These are phyloP conservation scores for Berkeleyomyces basicola DNA, from an alignment of 2,329 filamentous ascomycete genomes.

Conservation along the genomic window DNA sequence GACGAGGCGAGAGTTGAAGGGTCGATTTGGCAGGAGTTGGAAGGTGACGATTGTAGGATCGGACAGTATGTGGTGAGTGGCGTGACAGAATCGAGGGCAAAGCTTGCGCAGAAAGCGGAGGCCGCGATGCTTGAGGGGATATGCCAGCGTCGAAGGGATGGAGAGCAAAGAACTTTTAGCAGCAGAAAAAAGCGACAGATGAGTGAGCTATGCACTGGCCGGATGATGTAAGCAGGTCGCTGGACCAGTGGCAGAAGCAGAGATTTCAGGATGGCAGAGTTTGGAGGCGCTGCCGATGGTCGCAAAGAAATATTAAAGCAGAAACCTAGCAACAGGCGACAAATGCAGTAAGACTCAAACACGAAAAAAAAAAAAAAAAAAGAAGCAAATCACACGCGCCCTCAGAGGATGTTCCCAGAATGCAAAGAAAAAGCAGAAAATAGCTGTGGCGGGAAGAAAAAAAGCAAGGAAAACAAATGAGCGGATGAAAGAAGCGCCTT, in stretches of 20 bases:
- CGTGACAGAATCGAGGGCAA: neutral
- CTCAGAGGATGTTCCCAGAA: slow-evolving; percentile 1
- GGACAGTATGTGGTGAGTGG: neutral
- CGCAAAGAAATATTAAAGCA: neutral
- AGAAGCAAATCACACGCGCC: slow-evolving; percentile 5
- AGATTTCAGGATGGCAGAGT: too few species aligned
- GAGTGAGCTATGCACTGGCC: neutral
- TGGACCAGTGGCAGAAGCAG: neutral
- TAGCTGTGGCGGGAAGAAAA: neutral
- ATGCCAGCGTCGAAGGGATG: neutral
- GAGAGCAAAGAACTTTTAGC: neutral
- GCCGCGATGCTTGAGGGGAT: too few species aligned
- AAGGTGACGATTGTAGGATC: neutral
- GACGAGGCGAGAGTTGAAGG: slow-evolving; percentile 13
- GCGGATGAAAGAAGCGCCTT: slow-evolving; percentile 6
- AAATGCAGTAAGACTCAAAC: neutral
- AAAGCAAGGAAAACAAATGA: slow-evolving; percentile 5
- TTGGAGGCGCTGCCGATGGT: neutral
- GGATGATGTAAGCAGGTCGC: neutral
- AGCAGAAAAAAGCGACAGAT: neutral
- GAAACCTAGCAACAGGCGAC: neutral
- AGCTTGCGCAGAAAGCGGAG: too few species aligned
- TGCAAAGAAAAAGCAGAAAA: neutral
- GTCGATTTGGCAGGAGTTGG: neutral
- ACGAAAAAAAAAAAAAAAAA: neutral